These are phyloP conservation scores for Termitomyces sp. DNA, from an alignment of 768 basidiomycete species.

Conservation along the genomic window DNA sequence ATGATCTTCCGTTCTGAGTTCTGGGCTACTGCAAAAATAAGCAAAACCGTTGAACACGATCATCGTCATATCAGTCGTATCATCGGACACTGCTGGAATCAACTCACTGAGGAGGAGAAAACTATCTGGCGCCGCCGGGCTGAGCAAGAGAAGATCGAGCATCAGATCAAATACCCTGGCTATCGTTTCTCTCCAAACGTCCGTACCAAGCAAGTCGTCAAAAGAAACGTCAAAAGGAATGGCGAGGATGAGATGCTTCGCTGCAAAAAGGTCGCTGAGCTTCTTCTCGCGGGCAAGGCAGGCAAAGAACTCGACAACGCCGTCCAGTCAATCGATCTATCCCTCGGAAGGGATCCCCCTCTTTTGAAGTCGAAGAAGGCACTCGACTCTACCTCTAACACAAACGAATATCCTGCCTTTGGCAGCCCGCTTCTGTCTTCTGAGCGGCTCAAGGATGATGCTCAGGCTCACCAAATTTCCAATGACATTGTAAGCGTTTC, in stretches of 20 bases:
- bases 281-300: slow-evolving; percentile 43
- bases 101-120: slow-evolving; percentile 44
- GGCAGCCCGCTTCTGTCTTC: slow-evolving; percentile 26
- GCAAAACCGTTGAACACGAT: slow-evolving; percentile 44
- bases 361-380: slow-evolving; percentile 2
- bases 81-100: slow-evolving; percentile 50
- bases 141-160: slow-evolving; percentile 43
- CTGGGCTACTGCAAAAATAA: slow-evolving; percentile 43
- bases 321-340: slow-evolving; percentile 26
- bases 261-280: slow-evolving; percentile 42
- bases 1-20: slow-evolving; percentile 65
- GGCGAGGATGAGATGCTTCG: slow-evolving; percentile 40
- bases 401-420: slow-evolving; percentile 17
- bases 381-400: not conserved
- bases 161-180: slow-evolving; percentile 41
- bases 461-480: not conserved
- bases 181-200: slow-evolving; percentile 48
- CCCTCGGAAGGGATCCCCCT: slow-evolving; percentile 6
- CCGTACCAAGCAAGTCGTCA: slow-evolving; percentile 37
- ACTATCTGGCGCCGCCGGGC: slow-evolving; percentile 45
- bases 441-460: not conserved
- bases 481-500: not conserved
- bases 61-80: slow-evolving; percentile 55
- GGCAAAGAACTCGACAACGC: slow-evolving; percentile 43
- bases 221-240: slow-evolving; percentile 48